Evolutionary conservation across 139 green algal species (phyloP), one percentile per base, ranked within the genome.

Genomic region (Coelastrella sp.): DNA sequence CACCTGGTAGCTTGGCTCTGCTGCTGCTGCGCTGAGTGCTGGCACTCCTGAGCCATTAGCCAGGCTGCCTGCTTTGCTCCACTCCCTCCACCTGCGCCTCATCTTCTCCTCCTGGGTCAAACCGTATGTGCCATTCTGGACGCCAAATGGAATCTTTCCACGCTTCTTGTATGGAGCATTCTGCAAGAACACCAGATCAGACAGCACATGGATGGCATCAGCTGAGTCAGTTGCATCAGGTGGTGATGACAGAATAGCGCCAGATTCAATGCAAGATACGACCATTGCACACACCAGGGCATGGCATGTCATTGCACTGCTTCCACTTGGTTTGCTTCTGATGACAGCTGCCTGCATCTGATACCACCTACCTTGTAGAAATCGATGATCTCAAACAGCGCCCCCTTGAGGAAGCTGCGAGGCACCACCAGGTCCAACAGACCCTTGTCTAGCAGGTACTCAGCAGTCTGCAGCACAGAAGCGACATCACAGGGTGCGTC

Each of bases 341-440:
- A 47, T 47, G 32, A 47, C 32, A 1, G 32, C 1, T 47, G 1
- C 0, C 32, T 47, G 32, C 32, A 1, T 47, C 32, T 47, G 32
- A 47, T 1, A 47, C 32, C 32, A 47, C 32, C 32, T 79, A 90
- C 76, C 82, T 85, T 94, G 92, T 96, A 96, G 74, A 96, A 96
- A 91, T 94, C 92, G 56, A 95, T 94, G 68, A 96, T 95, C 92
- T 96, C 94, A 86, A 92, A 96, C 83, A 96, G 92, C 3, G 94
- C 94, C 13, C 94, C 94, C 92, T 96, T 96, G 23, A 96, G 82
- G 94, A 95, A 96, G 20, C 90, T 92, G 79, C 94, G 91, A 10
- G 94, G 94, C 77, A 96, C 92, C 64, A 96, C 94, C 80, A 96
- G 89, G 89, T 96, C 94, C 79, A 96, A 86, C 90, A 96, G 92